Percentiles rank a stretch among this genome's conserved stretches.
phyloP scores from a whole-genome alignment of 192 early-diverging fungal genomes.

The Phycomyces nitens region DNA sequence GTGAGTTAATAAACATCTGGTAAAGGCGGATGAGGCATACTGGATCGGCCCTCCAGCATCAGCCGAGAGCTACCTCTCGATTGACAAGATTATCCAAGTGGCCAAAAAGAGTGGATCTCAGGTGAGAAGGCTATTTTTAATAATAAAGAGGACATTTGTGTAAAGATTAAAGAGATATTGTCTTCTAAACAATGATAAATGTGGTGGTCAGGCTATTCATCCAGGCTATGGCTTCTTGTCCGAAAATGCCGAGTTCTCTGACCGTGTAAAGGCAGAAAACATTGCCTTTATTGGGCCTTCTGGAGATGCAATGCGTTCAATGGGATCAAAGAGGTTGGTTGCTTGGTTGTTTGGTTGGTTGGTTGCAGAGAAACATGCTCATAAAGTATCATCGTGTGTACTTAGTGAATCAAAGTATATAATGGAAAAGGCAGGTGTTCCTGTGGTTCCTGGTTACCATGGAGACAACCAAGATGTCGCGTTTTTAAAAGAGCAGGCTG shows the following conservation, averaged over 20 bases:
- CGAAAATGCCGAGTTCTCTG: slow-evolving; percentile 89
- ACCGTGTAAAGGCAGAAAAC: slow-evolving; percentile 58
- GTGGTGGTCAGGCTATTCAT: slow-evolving; percentile 91
- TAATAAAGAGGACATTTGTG: neutral
- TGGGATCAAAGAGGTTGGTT: slow-evolving; percentile 84
- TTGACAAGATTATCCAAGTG: slow-evolving; percentile 79
- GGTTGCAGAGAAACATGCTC: too few relatives aligned
- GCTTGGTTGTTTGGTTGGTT: too few relatives aligned
- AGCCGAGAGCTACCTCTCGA: slow-evolving; percentile 77
- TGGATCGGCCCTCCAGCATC: slow-evolving; percentile 82
- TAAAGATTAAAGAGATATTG: too few relatives aligned
- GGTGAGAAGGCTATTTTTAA: slow-evolving; percentile 35
- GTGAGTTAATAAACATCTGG: neutral
- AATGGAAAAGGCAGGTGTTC: slow-evolving; percentile 85
- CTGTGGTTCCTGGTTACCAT: slow-evolving; percentile 92
- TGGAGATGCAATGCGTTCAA: slow-evolving; percentile 79
- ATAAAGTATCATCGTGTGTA: too few relatives aligned
- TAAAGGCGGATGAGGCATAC: slow-evolving; percentile 89
- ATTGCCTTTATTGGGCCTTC: slow-evolving; percentile 91
- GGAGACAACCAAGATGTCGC: slow-evolving; percentile 77
- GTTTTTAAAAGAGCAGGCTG: slow-evolving; percentile 71
- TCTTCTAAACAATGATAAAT: too few relatives aligned
- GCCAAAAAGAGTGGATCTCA: slow-evolving; percentile 73
- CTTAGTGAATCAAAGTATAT: slow-evolving; percentile 85
- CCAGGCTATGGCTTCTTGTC: slow-evolving; percentile 97